phyloP scores from a whole-genome alignment of 805 yeast species.

The Pichia paraexigua region DNA sequence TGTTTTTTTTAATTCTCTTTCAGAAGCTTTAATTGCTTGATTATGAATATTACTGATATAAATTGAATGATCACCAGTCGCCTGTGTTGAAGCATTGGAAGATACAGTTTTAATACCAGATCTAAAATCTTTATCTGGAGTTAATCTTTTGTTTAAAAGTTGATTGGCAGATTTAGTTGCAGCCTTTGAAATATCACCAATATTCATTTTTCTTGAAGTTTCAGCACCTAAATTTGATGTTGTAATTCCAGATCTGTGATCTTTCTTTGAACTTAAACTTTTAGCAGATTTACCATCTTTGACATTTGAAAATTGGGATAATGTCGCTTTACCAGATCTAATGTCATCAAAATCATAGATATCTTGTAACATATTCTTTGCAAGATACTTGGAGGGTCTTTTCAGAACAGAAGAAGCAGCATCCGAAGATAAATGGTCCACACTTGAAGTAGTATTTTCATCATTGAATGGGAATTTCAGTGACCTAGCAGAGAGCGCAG shows the following conservation, averaged over 20 bases:
- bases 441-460: constrained; percentile 8
- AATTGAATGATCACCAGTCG: constrained; percentile 25
- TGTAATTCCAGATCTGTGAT: constrained; percentile 21
- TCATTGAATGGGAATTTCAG: constrained; percentile 25
- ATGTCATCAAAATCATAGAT: constrained; percentile 37
- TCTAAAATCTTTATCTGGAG: constrained; percentile 32
- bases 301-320: constrained; percentile 20
- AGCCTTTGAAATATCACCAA: constrained; percentile 21
- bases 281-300: constrained; percentile 12
- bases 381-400: constrained; percentile 22
- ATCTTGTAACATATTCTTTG: constrained; percentile 32
- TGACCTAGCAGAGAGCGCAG: constrained; percentile 32
- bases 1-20: background rate
- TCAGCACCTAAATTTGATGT: constrained; percentile 24
- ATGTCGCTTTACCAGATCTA: constrained; percentile 32
- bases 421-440: constrained; percentile 27
- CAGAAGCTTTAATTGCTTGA: constrained; percentile 10
- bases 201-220: constrained; percentile 25
- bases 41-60: constrained; percentile 12
- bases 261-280: constrained; percentile 12
- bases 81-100: constrained; percentile 11
- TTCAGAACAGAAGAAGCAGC: constrained; percentile 39
- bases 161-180: constrained; percentile 35
- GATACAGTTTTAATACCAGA: constrained; percentile 25
- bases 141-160: constrained; percentile 37